These are phyloP conservation scores for Tolypocladium ovalisporum DNA, from an alignment of 2,329 filamentous ascomycete genomes.

Conservation along the genomic window DNA sequence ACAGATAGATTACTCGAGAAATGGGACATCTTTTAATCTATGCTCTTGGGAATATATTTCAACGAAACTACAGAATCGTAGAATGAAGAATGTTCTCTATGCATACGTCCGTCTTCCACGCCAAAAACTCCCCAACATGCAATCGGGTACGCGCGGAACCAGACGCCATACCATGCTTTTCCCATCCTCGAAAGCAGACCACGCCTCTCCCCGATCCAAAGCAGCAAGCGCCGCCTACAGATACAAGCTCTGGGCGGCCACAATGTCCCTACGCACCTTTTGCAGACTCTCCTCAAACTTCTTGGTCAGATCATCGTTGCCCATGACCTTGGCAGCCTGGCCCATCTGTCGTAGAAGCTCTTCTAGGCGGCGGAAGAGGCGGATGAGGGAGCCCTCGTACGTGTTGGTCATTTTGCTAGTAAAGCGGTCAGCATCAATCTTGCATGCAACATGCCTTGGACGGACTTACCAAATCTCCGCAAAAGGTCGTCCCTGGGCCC, in stretches of 20 bases:
- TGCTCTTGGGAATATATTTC: neutral
- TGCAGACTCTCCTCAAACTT: slow-evolving; percentile 82
- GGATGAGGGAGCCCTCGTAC: slow-evolving; percentile 93
- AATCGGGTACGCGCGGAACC: neutral
- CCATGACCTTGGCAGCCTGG: slow-evolving; percentile 95
- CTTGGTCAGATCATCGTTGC: slow-evolving; percentile 80
- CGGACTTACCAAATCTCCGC: slow-evolving; percentile 80
- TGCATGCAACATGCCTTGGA: neutral
- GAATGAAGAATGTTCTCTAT: neutral
- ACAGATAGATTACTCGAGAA: neutral
- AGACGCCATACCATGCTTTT: neutral
- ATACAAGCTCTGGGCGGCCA: slow-evolving; percentile 89
- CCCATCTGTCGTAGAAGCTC: slow-evolving; percentile 92
- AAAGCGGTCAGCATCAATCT: neutral
- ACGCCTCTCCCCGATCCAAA: neutral
- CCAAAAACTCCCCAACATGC: neutral
- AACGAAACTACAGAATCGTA: neutral
- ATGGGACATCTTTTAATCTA: neutral
- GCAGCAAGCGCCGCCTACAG: slow-evolving; percentile 33
- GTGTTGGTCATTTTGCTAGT: slow-evolving; percentile 95
- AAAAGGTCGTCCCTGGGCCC: slow-evolving; percentile 85
- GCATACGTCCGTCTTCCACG: neutral
- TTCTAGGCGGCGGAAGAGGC: slow-evolving; percentile 89
- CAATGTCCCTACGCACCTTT: slow-evolving; percentile 87
- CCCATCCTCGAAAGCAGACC: neutral